These are phyloP conservation scores for Solanum tarapatanum DNA, from an alignment of 257 asterid genomes.

Conservation along the genomic window DNA sequence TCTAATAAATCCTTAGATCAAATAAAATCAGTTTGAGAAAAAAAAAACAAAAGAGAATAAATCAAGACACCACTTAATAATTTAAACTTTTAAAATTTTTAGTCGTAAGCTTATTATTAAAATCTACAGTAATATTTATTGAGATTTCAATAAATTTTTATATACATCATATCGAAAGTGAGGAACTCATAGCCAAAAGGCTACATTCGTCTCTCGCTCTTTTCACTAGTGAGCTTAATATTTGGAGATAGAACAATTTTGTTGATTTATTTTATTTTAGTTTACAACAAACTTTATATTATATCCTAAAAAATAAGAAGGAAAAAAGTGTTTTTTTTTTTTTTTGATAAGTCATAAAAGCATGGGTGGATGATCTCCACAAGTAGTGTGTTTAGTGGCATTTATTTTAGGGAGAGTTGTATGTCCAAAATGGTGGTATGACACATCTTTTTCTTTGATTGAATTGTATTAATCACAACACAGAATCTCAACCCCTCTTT, in stretches of 20 bases:
- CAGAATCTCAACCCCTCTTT: slow-evolving; percentile 1
- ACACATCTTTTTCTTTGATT: not conserved
- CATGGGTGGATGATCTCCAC: not conserved
- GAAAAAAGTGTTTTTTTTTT: too few relatives aligned
- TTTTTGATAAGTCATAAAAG: not conserved
- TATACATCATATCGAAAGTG: not conserved
- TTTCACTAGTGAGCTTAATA: not conserved
- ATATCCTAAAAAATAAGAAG: not conserved
- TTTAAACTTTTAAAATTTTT: not conserved
- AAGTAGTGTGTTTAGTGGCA: not conserved
- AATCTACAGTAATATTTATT: not conserved
- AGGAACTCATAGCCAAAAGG: not conserved
- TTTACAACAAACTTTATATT: not conserved
- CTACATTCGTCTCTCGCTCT: not conserved
- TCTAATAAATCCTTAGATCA: too few relatives aligned
- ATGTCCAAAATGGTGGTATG: not conserved
- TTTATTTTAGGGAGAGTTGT: not conserved
- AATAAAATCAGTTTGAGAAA: not conserved
- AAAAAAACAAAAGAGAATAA: too few relatives aligned
- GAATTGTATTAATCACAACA: slow-evolving; percentile 1
- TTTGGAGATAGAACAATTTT: not conserved
- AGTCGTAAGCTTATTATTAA: not conserved
- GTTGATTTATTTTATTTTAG: not conserved
- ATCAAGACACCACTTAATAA: not conserved
- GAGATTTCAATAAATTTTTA: not conserved